phyloP scores from a whole-genome alignment of 1,139 yeast genomes.

The Starmera stellimalicola region DNA sequence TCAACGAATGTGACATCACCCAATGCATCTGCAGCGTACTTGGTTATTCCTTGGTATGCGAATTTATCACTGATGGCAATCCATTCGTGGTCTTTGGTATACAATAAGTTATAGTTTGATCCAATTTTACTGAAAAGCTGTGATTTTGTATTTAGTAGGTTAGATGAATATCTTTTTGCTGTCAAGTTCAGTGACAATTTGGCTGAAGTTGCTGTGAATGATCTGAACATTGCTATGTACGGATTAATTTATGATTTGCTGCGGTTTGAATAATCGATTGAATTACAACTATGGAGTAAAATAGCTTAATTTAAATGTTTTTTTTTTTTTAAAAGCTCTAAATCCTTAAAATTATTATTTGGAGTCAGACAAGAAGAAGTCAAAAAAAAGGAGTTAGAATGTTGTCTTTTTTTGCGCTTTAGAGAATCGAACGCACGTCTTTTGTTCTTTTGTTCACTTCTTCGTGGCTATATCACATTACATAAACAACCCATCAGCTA shows the following conservation, averaged over 20 bases:
- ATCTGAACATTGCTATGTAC: background rate
- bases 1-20: slow-evolving; percentile 96
- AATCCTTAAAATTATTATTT: too few relatives aligned
- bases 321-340: too few relatives aligned
- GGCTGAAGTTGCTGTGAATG: background rate
- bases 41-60: slow-evolving; percentile 82
- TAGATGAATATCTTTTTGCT: background rate
- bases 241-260: background rate
- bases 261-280: too few relatives aligned
- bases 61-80: slow-evolving; percentile 64
- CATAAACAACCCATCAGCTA: too few relatives aligned
- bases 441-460: too few relatives aligned
- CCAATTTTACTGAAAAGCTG: background rate
- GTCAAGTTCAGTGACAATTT: background rate
- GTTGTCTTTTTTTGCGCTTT: too few relatives aligned
- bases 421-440: too few relatives aligned
- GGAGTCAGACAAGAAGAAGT: too few relatives aligned
- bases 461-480: too few relatives aligned
- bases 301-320: too few relatives aligned
- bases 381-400: too few relatives aligned
- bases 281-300: too few relatives aligned
- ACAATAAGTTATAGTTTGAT: slow-evolving; percentile 34
- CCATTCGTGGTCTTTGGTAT: slow-evolving; percentile 95
- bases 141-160: background rate
- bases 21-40: slow-evolving; percentile 93